Evolutionary conservation across 2,329 filamentous ascomycete genomes (phyloP), one percentile per base, ranked within the genome.

Genomic region (Xylaria sp.): DNA sequence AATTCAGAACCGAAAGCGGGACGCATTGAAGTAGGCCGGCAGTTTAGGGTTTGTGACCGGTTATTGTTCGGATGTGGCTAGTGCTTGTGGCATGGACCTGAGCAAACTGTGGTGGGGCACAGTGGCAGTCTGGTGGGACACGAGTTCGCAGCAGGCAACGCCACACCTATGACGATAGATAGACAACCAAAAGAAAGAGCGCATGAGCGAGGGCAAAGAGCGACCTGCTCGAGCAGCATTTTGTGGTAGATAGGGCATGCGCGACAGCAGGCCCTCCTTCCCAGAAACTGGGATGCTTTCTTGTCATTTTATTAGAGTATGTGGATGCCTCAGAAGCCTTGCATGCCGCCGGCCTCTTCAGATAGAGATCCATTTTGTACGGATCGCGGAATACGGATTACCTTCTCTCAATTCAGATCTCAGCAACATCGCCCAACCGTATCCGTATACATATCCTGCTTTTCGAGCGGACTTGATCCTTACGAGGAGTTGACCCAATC

Each of bases 31-130:
- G 67, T 66, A 69, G 59, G 54, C 58, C 35, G 63, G 59, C 65
- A 63, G 65, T 65, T 66, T 69, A 69, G 69, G 69, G 67, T 66
- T 42, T 71, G 66, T 70, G 68, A 69, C 63, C 63, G 67, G 66
- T 13, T 68, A 57, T 65, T 66, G 49, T 61, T 69, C 69, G 69
- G 69, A 42, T 63, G 54, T 63, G 62, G 59, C 53, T 53, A 35
- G 19, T 46, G 23, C 34, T 18, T 63, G 42, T 53, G 48, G 51
- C 44, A 52, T 30, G 23, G 23, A 30, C 23, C 23, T 30, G 23
- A 30, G 23, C 23, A 30, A 30, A 51, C 44, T 42, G 52, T 16
- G 52, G 59, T 58, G 54, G 56, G 56, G 52, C 52, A 57, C 56
- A 57, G 55, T 55, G 9, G 13, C 13, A 30, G 23, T 30, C 23